Conservation (phyloP, 2,329 filamentous ascomycete genomes). For the Apiospora koreana region DNA sequence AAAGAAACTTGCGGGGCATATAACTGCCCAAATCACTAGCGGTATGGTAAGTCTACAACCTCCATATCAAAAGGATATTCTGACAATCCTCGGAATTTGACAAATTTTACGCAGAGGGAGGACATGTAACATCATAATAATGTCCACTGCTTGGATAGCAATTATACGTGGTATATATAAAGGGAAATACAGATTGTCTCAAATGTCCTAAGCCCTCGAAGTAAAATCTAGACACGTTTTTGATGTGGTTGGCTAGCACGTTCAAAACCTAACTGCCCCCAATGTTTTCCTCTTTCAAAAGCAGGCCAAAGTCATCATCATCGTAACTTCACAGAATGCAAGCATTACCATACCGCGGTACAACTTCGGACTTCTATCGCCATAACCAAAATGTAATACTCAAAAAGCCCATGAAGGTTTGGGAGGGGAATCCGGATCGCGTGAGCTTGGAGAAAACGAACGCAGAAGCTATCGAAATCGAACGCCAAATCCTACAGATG, state of each 20-base stretch:
- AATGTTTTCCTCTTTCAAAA: background rate
- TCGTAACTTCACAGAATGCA: background rate
- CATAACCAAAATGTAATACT: background rate
- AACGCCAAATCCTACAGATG: background rate
- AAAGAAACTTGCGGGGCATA: background rate
- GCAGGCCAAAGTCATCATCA: background rate
- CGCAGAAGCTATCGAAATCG: background rate
- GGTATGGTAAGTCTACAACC: background rate
- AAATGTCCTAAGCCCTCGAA: background rate
- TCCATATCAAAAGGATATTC: background rate
- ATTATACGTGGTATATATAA: background rate
- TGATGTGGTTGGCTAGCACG: background rate
- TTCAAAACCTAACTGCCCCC: background rate
- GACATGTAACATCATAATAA: background rate
- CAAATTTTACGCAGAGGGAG: background rate
- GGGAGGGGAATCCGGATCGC: background rate
- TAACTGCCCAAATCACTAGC: background rate
- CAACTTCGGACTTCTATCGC: constrained; percentile 3
- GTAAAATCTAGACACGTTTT: background rate
- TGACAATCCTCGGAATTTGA: background rate
- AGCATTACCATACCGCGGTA: background rate
- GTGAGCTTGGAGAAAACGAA: background rate
- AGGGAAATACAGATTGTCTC: background rate
- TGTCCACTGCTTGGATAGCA: background rate
- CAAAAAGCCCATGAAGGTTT: background rate